phyloP scores from a whole-genome alignment of 2,329 filamentous ascomycete genomes.

The Penicillium sp. region DNA sequence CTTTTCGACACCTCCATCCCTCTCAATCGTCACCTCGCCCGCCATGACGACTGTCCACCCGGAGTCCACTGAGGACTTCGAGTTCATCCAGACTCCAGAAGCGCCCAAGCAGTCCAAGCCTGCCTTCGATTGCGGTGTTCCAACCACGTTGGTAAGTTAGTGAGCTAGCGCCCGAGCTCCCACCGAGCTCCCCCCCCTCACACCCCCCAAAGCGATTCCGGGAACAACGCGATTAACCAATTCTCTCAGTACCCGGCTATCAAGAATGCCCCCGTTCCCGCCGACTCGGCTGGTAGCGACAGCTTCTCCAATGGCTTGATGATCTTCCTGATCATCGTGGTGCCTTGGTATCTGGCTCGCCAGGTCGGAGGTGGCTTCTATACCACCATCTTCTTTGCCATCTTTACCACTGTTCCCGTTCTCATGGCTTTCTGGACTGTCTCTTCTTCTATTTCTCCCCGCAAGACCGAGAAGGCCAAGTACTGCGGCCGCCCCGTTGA shows the following conservation, averaged over 20 bases:
- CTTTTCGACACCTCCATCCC: conserved; percentile 25
- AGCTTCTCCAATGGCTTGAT: conserved; percentile 85
- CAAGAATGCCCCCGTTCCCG: conserved; percentile 91
- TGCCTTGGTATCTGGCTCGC: conserved; percentile 81
- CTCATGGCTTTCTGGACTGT: conserved; percentile 81
- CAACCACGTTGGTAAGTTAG: conserved; percentile 62
- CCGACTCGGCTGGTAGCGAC: conserved; percentile 81
- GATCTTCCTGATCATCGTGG: conserved; percentile 66
- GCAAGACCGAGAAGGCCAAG: conserved; percentile 89
- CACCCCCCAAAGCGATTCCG: not conserved
- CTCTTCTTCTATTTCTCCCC: conserved; percentile 81
- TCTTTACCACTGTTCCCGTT: conserved; percentile 78
- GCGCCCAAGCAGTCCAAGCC: conserved; percentile 57
- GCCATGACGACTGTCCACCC: conserved; percentile 48
- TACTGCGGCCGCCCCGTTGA: conserved; percentile 85
- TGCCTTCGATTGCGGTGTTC: conserved; percentile 61
- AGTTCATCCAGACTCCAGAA: conserved; percentile 63
- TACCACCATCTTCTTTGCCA: conserved; percentile 82
- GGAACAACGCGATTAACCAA: conserved; percentile 10
- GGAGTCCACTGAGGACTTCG: conserved; percentile 54
- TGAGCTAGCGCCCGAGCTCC: conserved; percentile 19
- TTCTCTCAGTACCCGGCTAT: conserved; percentile 75
- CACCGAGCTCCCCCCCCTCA: not conserved
- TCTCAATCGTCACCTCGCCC: conserved; percentile 34
- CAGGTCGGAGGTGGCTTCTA: conserved; percentile 83